Conservation (phyloP, 768 basidiomycete species). For the Hericium erinaceus region DNA sequence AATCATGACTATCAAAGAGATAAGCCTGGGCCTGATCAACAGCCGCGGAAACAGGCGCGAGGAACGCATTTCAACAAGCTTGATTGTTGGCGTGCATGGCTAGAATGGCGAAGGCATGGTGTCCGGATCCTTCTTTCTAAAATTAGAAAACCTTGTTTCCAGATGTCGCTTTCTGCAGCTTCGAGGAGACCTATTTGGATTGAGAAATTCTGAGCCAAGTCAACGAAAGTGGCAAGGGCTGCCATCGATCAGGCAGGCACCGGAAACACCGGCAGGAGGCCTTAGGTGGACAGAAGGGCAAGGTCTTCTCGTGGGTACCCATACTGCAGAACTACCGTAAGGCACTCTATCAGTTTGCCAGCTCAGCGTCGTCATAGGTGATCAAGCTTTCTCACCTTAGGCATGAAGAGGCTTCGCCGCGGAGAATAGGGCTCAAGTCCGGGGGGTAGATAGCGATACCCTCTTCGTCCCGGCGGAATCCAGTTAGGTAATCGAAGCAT, state of each 20-base stretch:
- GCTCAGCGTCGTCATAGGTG: background rate
- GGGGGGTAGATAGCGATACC: background rate
- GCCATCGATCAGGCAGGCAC: background rate
- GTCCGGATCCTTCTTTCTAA: background rate
- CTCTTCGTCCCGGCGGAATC: background rate
- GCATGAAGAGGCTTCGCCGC: background rate
- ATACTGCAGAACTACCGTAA: background rate
- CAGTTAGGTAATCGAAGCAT: background rate
- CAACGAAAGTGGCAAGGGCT: background rate
- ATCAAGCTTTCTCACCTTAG: background rate
- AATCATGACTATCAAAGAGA: background rate
- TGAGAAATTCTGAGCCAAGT: background rate
- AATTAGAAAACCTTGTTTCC: background rate
- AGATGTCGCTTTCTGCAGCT: background rate
- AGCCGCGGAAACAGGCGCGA: background rate
- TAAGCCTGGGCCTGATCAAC: background rate
- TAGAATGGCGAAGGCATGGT: background rate
- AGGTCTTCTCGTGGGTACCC: background rate
- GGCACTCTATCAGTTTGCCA: background rate
- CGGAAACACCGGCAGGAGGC: background rate
- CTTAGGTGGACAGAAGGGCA: background rate
- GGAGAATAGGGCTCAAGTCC: background rate
- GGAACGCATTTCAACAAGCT: background rate
- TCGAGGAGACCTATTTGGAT: background rate
- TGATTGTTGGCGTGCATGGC: background rate